Percentiles rank a stretch among this genome's conserved stretches.
Conservation (phyloP, 116 monocot genomes). For the Phalaenopsis hybrid region DNA sequence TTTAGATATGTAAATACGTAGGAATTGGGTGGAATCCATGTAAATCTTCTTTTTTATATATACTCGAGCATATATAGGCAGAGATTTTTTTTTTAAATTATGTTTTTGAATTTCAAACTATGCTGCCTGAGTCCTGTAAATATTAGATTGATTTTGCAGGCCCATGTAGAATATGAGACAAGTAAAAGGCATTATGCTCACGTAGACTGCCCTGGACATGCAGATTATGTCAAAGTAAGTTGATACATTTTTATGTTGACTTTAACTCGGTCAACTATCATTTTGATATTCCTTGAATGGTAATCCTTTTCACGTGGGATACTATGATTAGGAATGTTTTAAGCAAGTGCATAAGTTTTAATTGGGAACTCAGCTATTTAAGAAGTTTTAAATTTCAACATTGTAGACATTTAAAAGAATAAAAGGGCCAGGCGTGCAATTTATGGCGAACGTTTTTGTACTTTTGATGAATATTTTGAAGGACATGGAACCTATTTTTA, state of each 20-base stretch:
- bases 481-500: neutral
- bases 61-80: neutral
- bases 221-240: constrained; percentile 95
- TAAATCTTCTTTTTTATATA: neutral
- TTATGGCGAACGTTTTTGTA: neutral
- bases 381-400: neutral
- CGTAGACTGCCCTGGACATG: constrained; percentile 97
- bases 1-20: too few species aligned
- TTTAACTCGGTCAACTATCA: neutral
- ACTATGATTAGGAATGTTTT: neutral
- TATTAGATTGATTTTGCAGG: constrained; percentile 32
- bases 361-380: neutral
- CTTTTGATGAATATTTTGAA: neutral
- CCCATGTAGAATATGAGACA: constrained; percentile 98
- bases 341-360: neutral
- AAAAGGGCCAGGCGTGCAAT: too few species aligned
- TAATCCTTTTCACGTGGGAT: neutral
- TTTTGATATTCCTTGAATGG: neutral
- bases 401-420: neutral
- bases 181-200: constrained; percentile 90
- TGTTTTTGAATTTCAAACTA: neutral
- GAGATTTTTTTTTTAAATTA: neutral
- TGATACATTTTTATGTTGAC: neutral
- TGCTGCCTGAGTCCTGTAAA: too few species aligned
- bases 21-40: too few species aligned